phyloP scores from a whole-genome alignment of 495 filamentous ascomycete genomes.

The Trypethelium eluteriae region DNA sequence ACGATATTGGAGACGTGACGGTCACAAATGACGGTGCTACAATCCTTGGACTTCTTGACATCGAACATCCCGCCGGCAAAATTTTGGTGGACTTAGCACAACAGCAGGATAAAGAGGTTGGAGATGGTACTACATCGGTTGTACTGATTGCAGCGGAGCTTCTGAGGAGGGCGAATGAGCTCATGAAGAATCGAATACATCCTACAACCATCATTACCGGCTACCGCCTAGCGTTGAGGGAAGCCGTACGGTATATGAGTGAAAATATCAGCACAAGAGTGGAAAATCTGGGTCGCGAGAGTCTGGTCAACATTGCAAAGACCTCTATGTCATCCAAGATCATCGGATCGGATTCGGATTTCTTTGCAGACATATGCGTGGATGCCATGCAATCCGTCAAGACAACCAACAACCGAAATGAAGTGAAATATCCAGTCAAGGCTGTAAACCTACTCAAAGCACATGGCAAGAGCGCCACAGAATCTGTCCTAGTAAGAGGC shows the following conservation, averaged over 20 bases:
- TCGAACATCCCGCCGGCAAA: slow-evolving; percentile 97
- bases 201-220: slow-evolving; percentile 99
- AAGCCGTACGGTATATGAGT: slow-evolving; percentile 97
- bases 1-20: slow-evolving; percentile 98
- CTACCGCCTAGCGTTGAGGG: slow-evolving; percentile 88
- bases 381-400: slow-evolving; percentile 96
- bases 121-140: slow-evolving; percentile 96
- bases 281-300: slow-evolving; percentile 80
- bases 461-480: slow-evolving; percentile 82
- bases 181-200: slow-evolving; percentile 99
- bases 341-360: slow-evolving; percentile 90
- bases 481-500: slow-evolving; percentile 88
- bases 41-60: slow-evolving; percentile 86
- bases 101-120: slow-evolving; percentile 96
- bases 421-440: slow-evolving; percentile 96
- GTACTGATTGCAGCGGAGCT: slow-evolving; percentile 96
- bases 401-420: slow-evolving; percentile 77
- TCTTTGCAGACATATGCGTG: slow-evolving; percentile 94
- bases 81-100: slow-evolving; percentile 96
- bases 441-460: slow-evolving; percentile 98
- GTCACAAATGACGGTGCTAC: slow-evolving; percentile 99
- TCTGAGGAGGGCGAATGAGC: slow-evolving; percentile 85
- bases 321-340: slow-evolving; percentile 99
- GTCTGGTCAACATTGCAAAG: slow-evolving; percentile 88
- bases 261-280: slow-evolving; percentile 95